These are phyloP conservation scores for Ophiognomonia clavigignenti-juglandacearum DNA, from an alignment of 2,329 filamentous ascomycete species.

Conservation along the genomic window DNA sequence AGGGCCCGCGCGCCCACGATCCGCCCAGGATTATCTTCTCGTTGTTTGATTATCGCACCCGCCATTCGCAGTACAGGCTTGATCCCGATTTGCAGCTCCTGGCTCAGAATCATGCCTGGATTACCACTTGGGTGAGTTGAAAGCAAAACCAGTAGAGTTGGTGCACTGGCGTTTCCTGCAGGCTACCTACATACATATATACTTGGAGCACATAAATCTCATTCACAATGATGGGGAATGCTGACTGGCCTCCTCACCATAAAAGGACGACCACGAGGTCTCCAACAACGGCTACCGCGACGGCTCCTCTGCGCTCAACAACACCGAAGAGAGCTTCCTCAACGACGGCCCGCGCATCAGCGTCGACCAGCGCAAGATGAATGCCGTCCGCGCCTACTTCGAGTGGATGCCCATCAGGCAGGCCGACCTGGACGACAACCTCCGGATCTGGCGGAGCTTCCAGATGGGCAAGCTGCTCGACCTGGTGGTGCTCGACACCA, in stretches of 20 bases:
- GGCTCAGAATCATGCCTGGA: conserved; percentile 56
- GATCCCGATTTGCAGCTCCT: conserved; percentile 52
- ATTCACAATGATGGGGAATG: too few relatives aligned
- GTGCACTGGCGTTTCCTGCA: too few relatives aligned
- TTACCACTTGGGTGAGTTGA: conserved; percentile 45
- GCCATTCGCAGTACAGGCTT: conserved; percentile 54
- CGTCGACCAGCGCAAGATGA: conserved; percentile 69
- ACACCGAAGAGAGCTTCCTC: conserved; percentile 62
- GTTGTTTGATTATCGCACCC: conserved; percentile 54
- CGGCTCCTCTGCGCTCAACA: conserved; percentile 56
- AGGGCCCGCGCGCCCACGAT: conserved; percentile 44
- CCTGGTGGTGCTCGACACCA: conserved; percentile 64
- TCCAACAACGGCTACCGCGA: conserved; percentile 62
- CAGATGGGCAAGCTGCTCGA: conserved; percentile 61
- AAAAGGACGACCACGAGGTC: conserved; percentile 53
- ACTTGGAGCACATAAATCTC: too few relatives aligned
- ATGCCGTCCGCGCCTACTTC: conserved; percentile 66
- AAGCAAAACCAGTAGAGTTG: too few relatives aligned
- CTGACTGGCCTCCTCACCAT: too few relatives aligned
- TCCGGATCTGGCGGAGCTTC: conserved; percentile 65
- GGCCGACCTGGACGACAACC: conserved; percentile 63
- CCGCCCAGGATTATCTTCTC: conserved; percentile 47
- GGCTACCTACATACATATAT: too few relatives aligned
- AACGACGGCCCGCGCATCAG: conserved; percentile 48
- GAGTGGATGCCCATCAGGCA: conserved; percentile 58